Evolutionary conservation across 306 rosid species (phyloP).

Genomic region (Glycine soja): DNA sequence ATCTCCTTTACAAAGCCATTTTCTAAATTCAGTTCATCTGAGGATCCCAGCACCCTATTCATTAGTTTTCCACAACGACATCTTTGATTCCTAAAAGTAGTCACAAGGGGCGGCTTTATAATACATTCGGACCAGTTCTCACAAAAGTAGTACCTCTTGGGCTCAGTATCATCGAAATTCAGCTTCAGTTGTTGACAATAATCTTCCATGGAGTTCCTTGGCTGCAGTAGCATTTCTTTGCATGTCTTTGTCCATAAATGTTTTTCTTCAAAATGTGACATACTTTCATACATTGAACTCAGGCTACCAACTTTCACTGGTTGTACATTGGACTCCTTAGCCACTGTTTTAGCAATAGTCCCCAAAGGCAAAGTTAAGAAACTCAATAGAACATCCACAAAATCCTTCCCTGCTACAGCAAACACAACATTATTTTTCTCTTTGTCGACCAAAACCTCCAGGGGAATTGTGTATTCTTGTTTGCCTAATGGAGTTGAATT

Average conservation of each 20-base stretch:
- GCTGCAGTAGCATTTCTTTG: constrained; percentile 18
- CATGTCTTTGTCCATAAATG: background rate
- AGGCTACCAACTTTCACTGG: constrained; percentile 1
- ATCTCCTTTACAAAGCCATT: background rate
- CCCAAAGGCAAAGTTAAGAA: constrained; percentile 46
- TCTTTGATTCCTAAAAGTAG: background rate
- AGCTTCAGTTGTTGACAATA: constrained; percentile 11
- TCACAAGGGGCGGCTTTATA: background rate
- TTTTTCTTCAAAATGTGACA: background rate
- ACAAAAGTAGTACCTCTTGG: background rate
- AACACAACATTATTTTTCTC: constrained; percentile 13
- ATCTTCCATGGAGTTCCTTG: constrained; percentile 34
- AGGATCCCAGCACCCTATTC: background rate
- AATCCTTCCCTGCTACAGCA: constrained; percentile 41
- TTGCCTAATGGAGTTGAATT: background rate
- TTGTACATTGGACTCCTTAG: background rate
- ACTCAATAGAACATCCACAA: constrained; percentile 35
- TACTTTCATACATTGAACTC: constrained; percentile 27
- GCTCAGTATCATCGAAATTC: constrained; percentile 27
- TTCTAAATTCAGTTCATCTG: accelerated
- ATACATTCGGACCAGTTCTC: background rate
- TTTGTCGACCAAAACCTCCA: constrained; percentile 33
- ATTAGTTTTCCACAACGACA: constrained; percentile 26
- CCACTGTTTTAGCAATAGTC: constrained; percentile 3
- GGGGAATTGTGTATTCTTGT: background rate